Base-by-base conservation (phyloP, 768 basidiomycete genomes). In the Astraeus odoratus region DNA sequence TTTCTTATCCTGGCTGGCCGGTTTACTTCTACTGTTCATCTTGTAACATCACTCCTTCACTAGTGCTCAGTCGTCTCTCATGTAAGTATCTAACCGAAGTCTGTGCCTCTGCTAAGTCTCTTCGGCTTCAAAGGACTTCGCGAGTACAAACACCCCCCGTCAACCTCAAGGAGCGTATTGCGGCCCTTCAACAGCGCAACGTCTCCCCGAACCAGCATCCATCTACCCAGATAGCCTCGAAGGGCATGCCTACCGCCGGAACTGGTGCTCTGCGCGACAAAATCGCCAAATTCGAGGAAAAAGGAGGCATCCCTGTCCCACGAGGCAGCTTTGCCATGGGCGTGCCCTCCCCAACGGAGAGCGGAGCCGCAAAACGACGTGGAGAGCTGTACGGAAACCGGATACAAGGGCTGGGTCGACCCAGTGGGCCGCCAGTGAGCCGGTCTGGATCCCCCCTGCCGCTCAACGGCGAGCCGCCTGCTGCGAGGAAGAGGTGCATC, bases 131-230 rank as follows among this genome's bases (percentile, higher is more conserved):
- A 58, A 55, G 61, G 20, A 42, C 57, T 40, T 51, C 61, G 38
- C 57, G 57, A 56, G 49, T 51, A 10, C 46, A 57, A 34, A 51
- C 59, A 26, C 50, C 59, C 0, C 60, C 60, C 39, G 70, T 67
- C 42, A 85, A 83, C 60, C 76, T 89, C 57, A 87, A 81, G 65
- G 86, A 89, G 54, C 82, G 87, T 43, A 89, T 90, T 51, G 87
- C 87, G 15, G 86, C 86, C 22, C 69, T 90, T 39, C 79, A 90
- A 59, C 85, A 86, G 53, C 74, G 76, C 52, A 58, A 49, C 31
- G 49, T 53, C 44, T 42, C 60, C 44, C 49, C 55, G 51, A 49
- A 45, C 44, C 61, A 55, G 44, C 64, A 64, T 47, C 56, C 65
- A 34, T 53, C 72, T 43, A 51, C 66, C 9, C 58, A 63, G 18